Evolutionary conservation across 2,329 filamentous ascomycete species (phyloP), one percentile per base, ranked within the genome.

Genomic region (Cytospora piceicola): DNA sequence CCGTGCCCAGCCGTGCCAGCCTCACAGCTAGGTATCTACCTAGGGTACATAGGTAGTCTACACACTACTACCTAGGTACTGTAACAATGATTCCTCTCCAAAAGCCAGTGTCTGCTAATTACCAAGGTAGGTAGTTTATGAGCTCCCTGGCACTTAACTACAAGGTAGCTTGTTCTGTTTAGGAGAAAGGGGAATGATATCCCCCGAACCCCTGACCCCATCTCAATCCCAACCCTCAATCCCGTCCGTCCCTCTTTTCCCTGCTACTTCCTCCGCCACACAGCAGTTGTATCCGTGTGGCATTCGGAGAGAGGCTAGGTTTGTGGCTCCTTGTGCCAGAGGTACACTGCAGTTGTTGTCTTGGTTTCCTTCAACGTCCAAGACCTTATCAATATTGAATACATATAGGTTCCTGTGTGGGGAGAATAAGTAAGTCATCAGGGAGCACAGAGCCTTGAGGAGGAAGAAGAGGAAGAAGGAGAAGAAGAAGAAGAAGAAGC

Each of bases 271-370:
- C 53, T 55, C 46, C 22, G 46, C 46, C 46, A 49, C 46, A 49
- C 46, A 49, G n/a, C 20, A 22, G 4, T 49, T 24, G n/a, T 24
- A 49, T 49, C 46, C 11, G 39, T 22, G n/a, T 49, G n/a, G n/a
- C 46, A 49, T 24, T 49, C 22, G 46, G n/a, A 24, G 46, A 24
- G 46, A 24, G 46, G 46, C 22, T 24, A 49, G n/a, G 46, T 24
- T n/a, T 49, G 46, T 49, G 46, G n/a, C 46, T 49, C 46, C 46
- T 49, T 49, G 46, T 49, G 46, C 9, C 46, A 22, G 46, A 49
- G 46, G 46, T 49, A 49, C 46, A 49, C 46, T 49, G n/a, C 46
- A 49, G 46, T 49, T 24, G 46, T 49, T 49, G 46, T 49, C 46
- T 49, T 49, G n/a, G 46, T n/a, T n/a, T n/a, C n/a, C 17, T 12